A percentile compares a stretch with the other conserved stretches of the same genome.
phyloP scores from a whole-genome alignment of 805 yeast species.

The Wickerhamiella vanderwaltii region DNA sequence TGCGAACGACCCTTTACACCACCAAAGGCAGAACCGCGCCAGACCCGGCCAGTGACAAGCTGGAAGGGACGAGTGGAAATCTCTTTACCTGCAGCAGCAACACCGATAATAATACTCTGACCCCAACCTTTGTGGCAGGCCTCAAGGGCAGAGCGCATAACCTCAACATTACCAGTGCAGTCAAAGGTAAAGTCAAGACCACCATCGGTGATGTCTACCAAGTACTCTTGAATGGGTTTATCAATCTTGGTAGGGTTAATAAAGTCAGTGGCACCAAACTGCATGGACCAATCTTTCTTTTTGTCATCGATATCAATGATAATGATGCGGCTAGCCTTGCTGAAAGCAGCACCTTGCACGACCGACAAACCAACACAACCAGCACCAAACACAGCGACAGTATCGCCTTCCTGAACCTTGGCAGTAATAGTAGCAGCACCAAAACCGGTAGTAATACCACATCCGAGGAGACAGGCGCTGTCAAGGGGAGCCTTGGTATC shows the following conservation, averaged over 20 bases:
- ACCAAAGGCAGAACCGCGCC: constrained; percentile 99
- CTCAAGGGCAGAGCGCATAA: constrained; percentile 94
- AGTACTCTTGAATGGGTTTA: constrained; percentile 56
- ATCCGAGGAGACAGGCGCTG: constrained; percentile 84
- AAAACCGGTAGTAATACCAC: constrained; percentile 97
- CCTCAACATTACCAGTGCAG: constrained; percentile 92
- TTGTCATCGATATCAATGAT: constrained; percentile 78
- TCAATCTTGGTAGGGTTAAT: constrained; percentile 71
- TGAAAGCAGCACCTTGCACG: constrained; percentile 82
- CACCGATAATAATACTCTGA: constrained; percentile 87
- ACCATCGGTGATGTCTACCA: constrained; percentile 87
- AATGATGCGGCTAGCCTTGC: constrained; percentile 66
- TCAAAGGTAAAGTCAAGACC: constrained; percentile 94
- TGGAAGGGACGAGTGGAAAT: constrained; percentile 97
- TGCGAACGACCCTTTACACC: constrained; percentile 97
- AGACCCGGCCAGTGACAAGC: constrained; percentile 95
- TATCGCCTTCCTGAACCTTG: constrained; percentile 78
- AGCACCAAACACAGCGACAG: constrained; percentile 93
- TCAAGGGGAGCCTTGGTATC: constrained; percentile 74
- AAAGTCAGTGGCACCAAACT: constrained; percentile 94
- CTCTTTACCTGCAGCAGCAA: constrained; percentile 97
- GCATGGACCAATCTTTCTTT: constrained; percentile 72
- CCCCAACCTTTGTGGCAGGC: constrained; percentile 99
- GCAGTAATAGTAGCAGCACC: constrained; percentile 97
- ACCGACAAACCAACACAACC: constrained; percentile 96